Evolutionary conservation across 495 filamentous ascomycete species (phyloP), one percentile per base, ranked within the genome.

Genomic region (Hyaloscypha bicolor): DNA sequence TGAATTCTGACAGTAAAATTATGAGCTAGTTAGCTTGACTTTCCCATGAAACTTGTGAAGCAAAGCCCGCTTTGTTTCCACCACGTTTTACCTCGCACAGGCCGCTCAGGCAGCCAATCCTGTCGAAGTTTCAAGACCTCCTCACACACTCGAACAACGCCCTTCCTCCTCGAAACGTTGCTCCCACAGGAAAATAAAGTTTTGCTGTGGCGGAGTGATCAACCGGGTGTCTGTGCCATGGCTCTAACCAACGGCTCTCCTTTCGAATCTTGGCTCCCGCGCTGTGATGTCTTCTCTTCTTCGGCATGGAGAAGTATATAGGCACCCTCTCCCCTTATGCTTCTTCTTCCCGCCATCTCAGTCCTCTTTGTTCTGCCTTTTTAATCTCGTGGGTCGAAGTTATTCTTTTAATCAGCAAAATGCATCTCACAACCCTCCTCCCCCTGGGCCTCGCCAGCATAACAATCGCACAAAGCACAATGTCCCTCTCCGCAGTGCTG

Each of bases 401-500:
- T 48, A 48, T 6, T 12, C 42, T 6, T 6, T 31, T 19, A 37
- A n/a, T 12, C 56, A 60, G 9, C 51, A 73, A 37, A 8, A 80
- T 84, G 80, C 75, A 79, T 45, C 62, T 76, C 64, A 79, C 76
- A 59, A 65, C 60, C 45, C 60, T 81, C 14, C 30, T 77, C 30
- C 55, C 73, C 4, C 22, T 80, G 51, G 59, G 31, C 1, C 53
- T 66, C 9, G 64, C 69, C 31, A 51, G 66, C 4, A 66, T 74
- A 39, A 71, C 70, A 14, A 62, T 73, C 4, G 77, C 76, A 19
- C 76, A 81, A 48, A 73, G 69, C 33, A 48, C 42, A 48, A 72
- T 79, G 48, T 63, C 63, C 16, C 70, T 80, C 12, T 59, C 67
- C 29, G 76, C 80, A 30, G 76, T 79, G 33, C 74, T 81, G 21